Base-by-base conservation (phyloP, 73 alveolate species). In the Uronychia setigera region DNA sequence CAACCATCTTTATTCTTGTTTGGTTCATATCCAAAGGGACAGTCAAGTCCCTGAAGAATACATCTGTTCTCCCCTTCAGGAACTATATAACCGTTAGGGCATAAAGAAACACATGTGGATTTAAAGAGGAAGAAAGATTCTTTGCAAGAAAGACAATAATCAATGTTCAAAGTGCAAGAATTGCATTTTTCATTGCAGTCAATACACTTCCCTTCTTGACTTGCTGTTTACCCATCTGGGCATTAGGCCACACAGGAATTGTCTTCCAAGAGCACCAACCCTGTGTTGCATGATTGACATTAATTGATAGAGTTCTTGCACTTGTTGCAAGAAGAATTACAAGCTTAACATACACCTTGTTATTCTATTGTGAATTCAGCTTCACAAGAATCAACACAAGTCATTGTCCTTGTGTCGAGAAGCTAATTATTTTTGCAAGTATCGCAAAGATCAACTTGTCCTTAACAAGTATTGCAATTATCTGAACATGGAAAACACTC, bases 1-100 rank as follows among this genome's bases (percentile, higher is more conserved):
- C 95, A 90, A 0, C 91, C 89, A 57, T 85, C 92, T 60, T 90
- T 91, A 30, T 80, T 74, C 29, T 67, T 84, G 60, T 90, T 81
- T 0, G 67, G 80, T 19, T 46, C 76, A 77, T 79, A 90, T 27
- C 88, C 87, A 11, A 46, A 33, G 0, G 95, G 95, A 30, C 95
- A 90, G 11, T 75, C 78, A 0, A 90, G 88, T 1, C 95, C 95
- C 14, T 74, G 93, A 29, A 79, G 58, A 26, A 85, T 80, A 59
- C 95, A 90, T 46, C 78, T 83, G 29, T 76, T 60, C 29, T 79
- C 74, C 0, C 59, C 26, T 31, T 85, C 76, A 26, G 83, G 67
- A 46, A 11, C 85, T 19, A 19, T 19, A 76, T 80, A 90, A 46
- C 80, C 85, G 1, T 75, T 81, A 0, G 95, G 95, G 75, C 95